Evolutionary conservation across 2,329 filamentous ascomycete species (phyloP), one percentile per base, ranked within the genome.

Genomic region (Xylariaceae sp.): DNA sequence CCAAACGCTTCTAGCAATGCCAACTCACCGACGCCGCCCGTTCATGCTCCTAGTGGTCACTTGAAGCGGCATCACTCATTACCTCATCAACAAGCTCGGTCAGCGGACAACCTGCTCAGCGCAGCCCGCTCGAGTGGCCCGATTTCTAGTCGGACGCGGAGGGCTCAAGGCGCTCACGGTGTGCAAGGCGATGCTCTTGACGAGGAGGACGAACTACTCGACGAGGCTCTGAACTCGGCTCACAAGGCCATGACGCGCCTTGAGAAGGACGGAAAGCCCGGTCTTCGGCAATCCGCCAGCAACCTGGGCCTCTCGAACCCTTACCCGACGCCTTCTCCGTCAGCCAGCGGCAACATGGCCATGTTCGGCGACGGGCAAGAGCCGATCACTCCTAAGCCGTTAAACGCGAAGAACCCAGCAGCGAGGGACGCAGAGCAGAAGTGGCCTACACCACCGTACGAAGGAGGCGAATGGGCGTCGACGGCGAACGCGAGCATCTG

Each of bases 371-470:
- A 87, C 42, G 80, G 81, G 30, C 79, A 83, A 42, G 82, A 86
- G 69, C 78, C 78, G 0, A 74, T 86, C 39, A 82, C 87, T 1
- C 84, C 88, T 7, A 90, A 88, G 73, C 89, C 90, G 9, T 74
- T 92, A 64, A 82, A 89, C 66, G 85, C 90, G 57, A 79, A 81
- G 69, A 84, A 85, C 71, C 82, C 83, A 30, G 57, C 60, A 4
- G 66, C 56, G 78, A 69, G 77, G 1, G 76, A 78, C 35, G 64
- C 68, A 17, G 76, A 82, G 63, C 78, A 83, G 69, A 94, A 96
- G 76, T 97, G 92, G 88, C 93, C 92, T 2, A 97, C 94, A 13
- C 94, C 94, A 18, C 93, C 94, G 2, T 96, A 97, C 67, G 92
- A 96, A 70, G 92, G 96, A 68, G 87, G 87, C 64, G 92, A 96